Conservation (phyloP, 2,329 filamentous ascomycete genomes). For the Hypoxylon sp. region DNA sequence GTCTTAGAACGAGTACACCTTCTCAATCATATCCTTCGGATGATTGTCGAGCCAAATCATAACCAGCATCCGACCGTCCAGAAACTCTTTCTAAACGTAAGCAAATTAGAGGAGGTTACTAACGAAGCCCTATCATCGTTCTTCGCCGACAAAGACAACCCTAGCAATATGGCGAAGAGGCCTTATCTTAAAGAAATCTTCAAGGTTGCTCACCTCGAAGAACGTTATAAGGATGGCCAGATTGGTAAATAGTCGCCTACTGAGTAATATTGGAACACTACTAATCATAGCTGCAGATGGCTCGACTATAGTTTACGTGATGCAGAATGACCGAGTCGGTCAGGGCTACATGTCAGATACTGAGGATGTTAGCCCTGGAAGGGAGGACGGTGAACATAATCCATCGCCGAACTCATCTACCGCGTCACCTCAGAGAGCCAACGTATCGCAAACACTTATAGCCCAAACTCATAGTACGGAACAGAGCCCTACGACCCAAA, state of each 20-base stretch:
- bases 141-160: constrained; percentile 69
- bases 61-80: constrained; percentile 67
- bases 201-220: constrained; percentile 70
- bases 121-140: constrained; percentile 71
- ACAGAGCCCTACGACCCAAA: constrained; percentile 54
- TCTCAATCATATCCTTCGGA: constrained; percentile 71
- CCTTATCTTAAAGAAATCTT: constrained; percentile 73
- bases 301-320: constrained; percentile 60
- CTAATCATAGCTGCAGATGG: constrained; percentile 59
- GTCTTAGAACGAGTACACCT: constrained; percentile 70
- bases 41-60: constrained; percentile 67
- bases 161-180: constrained; percentile 68
- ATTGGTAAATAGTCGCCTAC: constrained; percentile 63
- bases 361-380: constrained; percentile 60
- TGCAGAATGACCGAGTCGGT: constrained; percentile 66
- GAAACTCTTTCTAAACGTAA: constrained; percentile 67
- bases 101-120: constrained; percentile 71
- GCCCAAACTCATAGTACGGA: constrained; percentile 55
- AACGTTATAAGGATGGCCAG: constrained; percentile 68
- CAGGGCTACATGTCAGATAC: constrained; percentile 65
- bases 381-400: constrained; percentile 61
- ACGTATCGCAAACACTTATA: constrained; percentile 53
- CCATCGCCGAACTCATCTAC: constrained; percentile 56
- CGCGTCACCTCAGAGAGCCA: constrained; percentile 52
- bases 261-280: constrained; percentile 1